Base-by-base conservation (phyloP, 441 rosid species). In the Gossypium gossypioides region DNA sequence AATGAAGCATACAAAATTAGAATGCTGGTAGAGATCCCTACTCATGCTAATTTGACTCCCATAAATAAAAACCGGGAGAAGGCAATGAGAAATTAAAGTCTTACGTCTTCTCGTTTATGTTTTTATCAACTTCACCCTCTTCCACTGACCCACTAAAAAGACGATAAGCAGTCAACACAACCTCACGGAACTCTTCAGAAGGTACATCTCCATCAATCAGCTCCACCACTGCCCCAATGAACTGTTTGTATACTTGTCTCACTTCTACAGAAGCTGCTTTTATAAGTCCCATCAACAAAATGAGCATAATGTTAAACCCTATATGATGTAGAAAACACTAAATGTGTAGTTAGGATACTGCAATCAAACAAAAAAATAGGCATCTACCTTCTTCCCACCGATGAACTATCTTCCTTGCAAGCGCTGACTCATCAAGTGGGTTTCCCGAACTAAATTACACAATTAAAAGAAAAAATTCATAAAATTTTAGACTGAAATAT, bases 361-460 rank as follows among this genome's bases (percentile, higher is more conserved):
- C 19, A 16, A 19, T 22, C 9, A 15, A 72, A 40, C 67, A 71
- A 67, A 74, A 62, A 9, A 46, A 6, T 10, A 4, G 9, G 74
- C 2, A 59, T 46, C n/a, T 73, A 93, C 98, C 97, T 89, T 87
- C 92, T 77, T 91, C 97, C 97, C 97, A 93, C 70, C 81, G 85
- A 77, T 84, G 76, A 68, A 93, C 88, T 55, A 93, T 91, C 85
- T 81, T 88, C 79, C 81, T 85, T 2, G 91, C 94, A 68, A 91
- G 91, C 46, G 86, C 94, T 24, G 96, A 90, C 75, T 88, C 93
- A 66, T 84, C 87, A 22, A 85, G 79, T 12, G 88, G 78, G 74
- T 74, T 87, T 69, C 77, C 82, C 4, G 77, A 10, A 69, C 96
- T 92, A 76, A 72, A 75, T 52, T 24, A 46, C 24, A n/a, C 27